Conservation (phyloP, 2,329 filamentous ascomycete genomes). For the Sporothrix phasma region DNA sequence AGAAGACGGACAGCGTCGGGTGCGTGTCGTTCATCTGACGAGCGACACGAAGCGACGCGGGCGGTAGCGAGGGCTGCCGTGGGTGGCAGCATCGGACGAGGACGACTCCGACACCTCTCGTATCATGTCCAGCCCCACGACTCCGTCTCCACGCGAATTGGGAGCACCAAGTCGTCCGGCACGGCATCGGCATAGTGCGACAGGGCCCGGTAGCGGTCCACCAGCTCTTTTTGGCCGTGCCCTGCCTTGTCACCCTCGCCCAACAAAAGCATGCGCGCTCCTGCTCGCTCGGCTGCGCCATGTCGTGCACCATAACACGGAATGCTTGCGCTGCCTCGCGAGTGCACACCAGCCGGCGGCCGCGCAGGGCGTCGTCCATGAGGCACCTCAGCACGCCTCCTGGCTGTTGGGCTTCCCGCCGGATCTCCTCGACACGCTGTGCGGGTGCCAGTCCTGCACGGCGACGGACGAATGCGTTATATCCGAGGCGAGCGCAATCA, state of each 20-base stretch:
- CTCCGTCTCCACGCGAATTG: slow-evolving; percentile 46
- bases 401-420: slow-evolving; percentile 51
- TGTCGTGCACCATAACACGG: slow-evolving; percentile 53
- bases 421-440: slow-evolving; percentile 54
- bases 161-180: slow-evolving; percentile 37
- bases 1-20: slow-evolving; percentile 57
- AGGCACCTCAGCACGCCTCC: slow-evolving; percentile 45
- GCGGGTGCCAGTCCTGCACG: slow-evolving; percentile 37
- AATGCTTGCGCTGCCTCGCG: slow-evolving; percentile 55
- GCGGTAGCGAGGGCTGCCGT: not conserved
- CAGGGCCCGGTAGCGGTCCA: slow-evolving; percentile 26
- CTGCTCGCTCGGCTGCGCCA: slow-evolving; percentile 53
- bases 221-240: slow-evolving; percentile 17
- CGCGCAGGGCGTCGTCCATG: slow-evolving; percentile 47
- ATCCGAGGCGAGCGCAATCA: slow-evolving; percentile 64
- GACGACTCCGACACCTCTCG: slow-evolving; percentile 29
- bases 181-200: slow-evolving; percentile 29
- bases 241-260: not conserved
- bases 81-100: not conserved
- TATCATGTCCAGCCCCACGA: slow-evolving; percentile 31
- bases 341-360: slow-evolving; percentile 54
- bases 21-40: slow-evolving; percentile 27
- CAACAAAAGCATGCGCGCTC: slow-evolving; percentile 47
- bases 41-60: slow-evolving; percentile 13
- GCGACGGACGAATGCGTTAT: slow-evolving; percentile 47